phyloP scores from a whole-genome alignment of 768 basidiomycete genomes.

The Gloeostereum incarnatum region DNA sequence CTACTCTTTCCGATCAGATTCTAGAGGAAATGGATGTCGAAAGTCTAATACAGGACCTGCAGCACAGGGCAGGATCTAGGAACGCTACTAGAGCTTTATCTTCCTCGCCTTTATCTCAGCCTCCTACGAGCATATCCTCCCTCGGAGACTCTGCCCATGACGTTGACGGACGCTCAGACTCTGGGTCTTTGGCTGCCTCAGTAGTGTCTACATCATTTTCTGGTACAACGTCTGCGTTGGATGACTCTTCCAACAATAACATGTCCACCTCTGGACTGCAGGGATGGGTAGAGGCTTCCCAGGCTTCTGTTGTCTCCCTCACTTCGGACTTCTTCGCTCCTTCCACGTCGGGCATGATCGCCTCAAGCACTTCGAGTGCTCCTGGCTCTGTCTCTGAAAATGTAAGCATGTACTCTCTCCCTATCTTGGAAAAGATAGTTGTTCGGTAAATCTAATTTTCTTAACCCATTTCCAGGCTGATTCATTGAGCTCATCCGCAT shows the following conservation, averaged over 20 bases:
- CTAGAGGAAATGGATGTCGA: constrained; percentile 75
- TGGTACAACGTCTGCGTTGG: neutral
- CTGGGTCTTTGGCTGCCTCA: constrained; percentile 2
- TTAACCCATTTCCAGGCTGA: constrained; percentile 5
- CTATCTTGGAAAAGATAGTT: constrained; percentile 2
- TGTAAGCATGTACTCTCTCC: constrained; percentile 3
- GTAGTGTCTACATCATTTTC: constrained; percentile 1
- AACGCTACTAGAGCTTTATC: constrained; percentile 16
- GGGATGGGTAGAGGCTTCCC: constrained; percentile 7
- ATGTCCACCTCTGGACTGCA: constrained; percentile 8
- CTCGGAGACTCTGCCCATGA: neutral
- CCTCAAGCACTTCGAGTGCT: neutral
- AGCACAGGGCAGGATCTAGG: constrained; percentile 20
- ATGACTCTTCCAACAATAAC: constrained; percentile 7
- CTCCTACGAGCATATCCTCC: constrained; percentile 1
- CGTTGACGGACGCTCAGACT: neutral
- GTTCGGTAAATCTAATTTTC: constrained; percentile 1
- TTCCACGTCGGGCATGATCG: neutral
- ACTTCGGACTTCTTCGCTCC: neutral
- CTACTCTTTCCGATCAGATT: constrained; percentile 56
- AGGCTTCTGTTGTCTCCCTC: neutral
- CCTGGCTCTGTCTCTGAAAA: neutral
- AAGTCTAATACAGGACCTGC: constrained; percentile 44
- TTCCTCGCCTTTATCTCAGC: too few relatives aligned
- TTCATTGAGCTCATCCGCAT: constrained; percentile 3